Evolutionary conservation across 2,329 filamentous ascomycete species (phyloP).

Genomic region (Scedosporium minutisporum): DNA sequence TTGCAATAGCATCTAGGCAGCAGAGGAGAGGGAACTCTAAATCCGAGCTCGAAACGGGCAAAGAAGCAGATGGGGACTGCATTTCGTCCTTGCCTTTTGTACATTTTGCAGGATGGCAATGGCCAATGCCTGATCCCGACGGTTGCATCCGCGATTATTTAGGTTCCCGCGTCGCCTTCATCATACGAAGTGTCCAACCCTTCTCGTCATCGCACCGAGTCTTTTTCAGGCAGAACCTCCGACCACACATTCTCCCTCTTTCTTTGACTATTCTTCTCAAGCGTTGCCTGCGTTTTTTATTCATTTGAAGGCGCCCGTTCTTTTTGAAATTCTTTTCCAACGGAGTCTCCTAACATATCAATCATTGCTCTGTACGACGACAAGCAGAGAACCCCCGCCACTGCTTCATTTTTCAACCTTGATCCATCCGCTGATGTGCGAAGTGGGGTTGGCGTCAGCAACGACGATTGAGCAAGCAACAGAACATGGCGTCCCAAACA

Average conservation of each 20-base stretch:
- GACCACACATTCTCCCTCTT: not conserved
- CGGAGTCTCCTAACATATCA: too few species aligned
- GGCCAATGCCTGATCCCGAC: not conserved
- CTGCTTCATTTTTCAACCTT: not conserved
- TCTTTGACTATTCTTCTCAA: not conserved
- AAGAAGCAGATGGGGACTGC: not conserved
- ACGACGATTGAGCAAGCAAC: not conserved
- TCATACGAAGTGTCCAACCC: too few species aligned
- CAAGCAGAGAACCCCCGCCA: not conserved
- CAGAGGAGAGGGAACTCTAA: not conserved
- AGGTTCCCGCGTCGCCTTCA: not conserved
- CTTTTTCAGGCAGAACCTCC: not conserved
- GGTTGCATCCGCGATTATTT: not conserved
- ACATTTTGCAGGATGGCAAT: not conserved
- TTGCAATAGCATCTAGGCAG: not conserved
- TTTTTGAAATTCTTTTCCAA: not conserved
- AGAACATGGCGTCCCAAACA: slow-evolving; percentile 3
- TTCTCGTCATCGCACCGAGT: not conserved
- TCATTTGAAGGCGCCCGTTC: not conserved
- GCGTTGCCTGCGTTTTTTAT: not conserved
- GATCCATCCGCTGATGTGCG: not conserved
- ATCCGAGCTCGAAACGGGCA: not conserved
- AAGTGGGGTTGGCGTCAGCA: not conserved
- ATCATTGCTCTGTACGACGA: too few species aligned
- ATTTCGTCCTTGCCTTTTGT: not conserved